A percentile compares a stretch with the other conserved stretches of the same genome.
phyloP scores from a whole-genome alignment of 306 rosid species.

The Pyrus communis region DNA sequence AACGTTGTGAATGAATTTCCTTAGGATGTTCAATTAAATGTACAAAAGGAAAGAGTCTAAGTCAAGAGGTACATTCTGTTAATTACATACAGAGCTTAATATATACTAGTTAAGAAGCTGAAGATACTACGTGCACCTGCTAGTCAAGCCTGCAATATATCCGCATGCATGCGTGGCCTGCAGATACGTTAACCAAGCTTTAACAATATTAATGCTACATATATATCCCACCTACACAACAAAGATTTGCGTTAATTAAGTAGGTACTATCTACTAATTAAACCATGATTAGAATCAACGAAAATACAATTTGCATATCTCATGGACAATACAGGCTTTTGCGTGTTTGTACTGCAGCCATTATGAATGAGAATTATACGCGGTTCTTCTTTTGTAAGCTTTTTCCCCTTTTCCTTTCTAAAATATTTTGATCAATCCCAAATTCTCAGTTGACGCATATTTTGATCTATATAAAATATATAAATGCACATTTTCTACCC shows the following conservation, averaged over 20 bases:
- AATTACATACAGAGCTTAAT: neutral
- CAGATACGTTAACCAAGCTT: neutral
- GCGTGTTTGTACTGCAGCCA: neutral
- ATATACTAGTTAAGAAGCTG: neutral
- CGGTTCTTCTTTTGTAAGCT: neutral
- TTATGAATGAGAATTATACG: neutral
- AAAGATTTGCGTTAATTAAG: neutral
- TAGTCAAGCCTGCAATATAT: neutral
- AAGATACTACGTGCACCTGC: neutral
- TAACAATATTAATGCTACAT: neutral
- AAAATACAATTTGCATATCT: neutral
- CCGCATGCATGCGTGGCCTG: neutral
- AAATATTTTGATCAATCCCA: neutral
- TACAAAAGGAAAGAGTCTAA: neutral
- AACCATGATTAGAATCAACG: neutral
- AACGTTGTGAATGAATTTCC: neutral
- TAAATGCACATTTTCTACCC: neutral
- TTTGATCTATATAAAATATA: neutral
- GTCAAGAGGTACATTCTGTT: neutral
- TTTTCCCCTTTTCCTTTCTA: neutral
- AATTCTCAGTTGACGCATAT: neutral
- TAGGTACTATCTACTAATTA: neutral
- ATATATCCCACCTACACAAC: neutral
- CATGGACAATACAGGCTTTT: neutral
- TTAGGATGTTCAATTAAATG: neutral